A percentile compares a stretch with the other conserved stretches of the same genome.
Evolutionary conservation across 2,329 filamentous ascomycete genomes (phyloP).

Genomic region (Phaeosphaeria sp.): DNA sequence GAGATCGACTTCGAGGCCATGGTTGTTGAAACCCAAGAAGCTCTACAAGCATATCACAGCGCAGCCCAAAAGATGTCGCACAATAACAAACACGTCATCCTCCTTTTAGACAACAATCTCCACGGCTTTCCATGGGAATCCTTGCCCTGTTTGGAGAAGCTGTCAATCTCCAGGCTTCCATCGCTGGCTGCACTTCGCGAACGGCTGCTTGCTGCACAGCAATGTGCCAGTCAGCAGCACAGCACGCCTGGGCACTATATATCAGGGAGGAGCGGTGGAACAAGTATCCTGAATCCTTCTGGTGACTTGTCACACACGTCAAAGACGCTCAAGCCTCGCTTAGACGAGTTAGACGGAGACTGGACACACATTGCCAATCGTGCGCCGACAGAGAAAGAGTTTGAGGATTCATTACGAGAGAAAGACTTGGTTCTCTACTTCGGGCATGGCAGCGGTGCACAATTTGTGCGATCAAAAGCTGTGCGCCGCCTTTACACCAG

Average conservation of each 20-base stretch:
- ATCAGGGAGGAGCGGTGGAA: slow-evolving; percentile 61
- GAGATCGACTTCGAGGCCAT: slow-evolving; percentile 96
- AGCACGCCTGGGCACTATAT: slow-evolving; percentile 52
- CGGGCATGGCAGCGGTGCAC: slow-evolving; percentile 91
- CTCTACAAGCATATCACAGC: slow-evolving; percentile 78
- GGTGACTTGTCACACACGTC: slow-evolving; percentile 84
- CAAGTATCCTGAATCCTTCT: slow-evolving; percentile 89
- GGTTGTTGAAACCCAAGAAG: slow-evolving; percentile 86
- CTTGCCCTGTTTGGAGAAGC: slow-evolving; percentile 79
- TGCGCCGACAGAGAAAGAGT: slow-evolving; percentile 77
- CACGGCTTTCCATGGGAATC: slow-evolving; percentile 97
- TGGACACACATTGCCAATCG: slow-evolving; percentile 76
- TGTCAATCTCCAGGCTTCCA: slow-evolving; percentile 85
- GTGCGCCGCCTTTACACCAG: slow-evolving; percentile 72
- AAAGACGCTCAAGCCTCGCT: slow-evolving; percentile 70
- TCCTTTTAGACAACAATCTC: slow-evolving; percentile 89
- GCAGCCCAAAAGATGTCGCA: slow-evolving; percentile 47
- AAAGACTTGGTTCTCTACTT: slow-evolving; percentile 88
- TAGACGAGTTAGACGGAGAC: slow-evolving; percentile 56
- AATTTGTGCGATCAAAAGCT: slow-evolving; percentile 87
- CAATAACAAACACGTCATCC: slow-evolving; percentile 72
- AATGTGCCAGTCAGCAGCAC: slow-evolving; percentile 11
- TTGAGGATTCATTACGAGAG: slow-evolving; percentile 69
- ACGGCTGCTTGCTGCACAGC: slow-evolving; percentile 67
- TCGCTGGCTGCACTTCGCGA: slow-evolving; percentile 83